Base-by-base conservation (phyloP, 2,329 filamentous ascomycete species). In the Diaporthe eres region DNA sequence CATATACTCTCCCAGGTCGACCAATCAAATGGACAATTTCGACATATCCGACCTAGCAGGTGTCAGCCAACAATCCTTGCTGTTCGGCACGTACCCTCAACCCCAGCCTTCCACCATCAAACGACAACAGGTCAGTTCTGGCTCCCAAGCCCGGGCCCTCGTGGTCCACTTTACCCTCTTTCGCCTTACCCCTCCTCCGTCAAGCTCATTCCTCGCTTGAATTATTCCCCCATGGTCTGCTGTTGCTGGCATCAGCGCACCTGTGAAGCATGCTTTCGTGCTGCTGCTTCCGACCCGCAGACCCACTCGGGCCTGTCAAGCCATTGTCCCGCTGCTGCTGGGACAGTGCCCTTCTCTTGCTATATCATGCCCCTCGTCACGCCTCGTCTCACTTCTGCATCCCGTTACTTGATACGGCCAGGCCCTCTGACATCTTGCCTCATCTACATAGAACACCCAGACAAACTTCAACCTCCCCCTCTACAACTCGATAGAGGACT, bases 401-500 rank as follows among this genome's bases (percentile, higher is more conserved):
- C 15, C 42, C 44, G 37, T 53, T 8, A 42, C 47, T 51, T 53
- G 31, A 15, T 49, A 63, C 44, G 7, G 19, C 25, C 44, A 53
- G 49, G 17, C 65, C 34, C 19, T 61, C 73, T 70, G 28, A 51
- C 57, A 42, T 39, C n/a, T 25, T 34, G 42, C 47, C 19, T 22
- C 31, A 28, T 15, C 37, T 13, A n/a, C 49, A 67, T 47, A 77
- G 76, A 75, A 67, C 65, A 67, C 37, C 15, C 61, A 60, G 19
- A 31, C 70, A 44, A 57, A 15, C 39, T 75, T 73, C 65, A 68
- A 53, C 53, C 49, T 71, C 13, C 63, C 74, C 25, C 65, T 77
- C 76, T 82, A 81, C 61, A 77, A 76, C 78, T 77, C 79, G 10
- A 74, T 80, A 10, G 81, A 83, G 42, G 81, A 83, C 74, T 83